These are phyloP conservation scores for Rutstroemia sp. DNA, from an alignment of 2,329 filamentous ascomycete species.

Conservation along the genomic window DNA sequence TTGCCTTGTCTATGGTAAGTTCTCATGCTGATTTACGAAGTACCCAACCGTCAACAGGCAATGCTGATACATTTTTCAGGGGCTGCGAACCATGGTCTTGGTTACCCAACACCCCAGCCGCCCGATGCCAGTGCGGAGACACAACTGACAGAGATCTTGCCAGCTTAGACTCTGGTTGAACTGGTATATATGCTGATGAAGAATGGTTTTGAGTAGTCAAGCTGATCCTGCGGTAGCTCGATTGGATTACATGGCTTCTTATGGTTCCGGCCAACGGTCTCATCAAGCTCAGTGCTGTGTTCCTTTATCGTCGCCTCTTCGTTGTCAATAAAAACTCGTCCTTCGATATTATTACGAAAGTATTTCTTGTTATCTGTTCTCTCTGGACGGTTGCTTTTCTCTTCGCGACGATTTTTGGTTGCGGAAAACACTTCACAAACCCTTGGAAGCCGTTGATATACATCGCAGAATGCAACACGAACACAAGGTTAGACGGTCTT, in stretches of 20 bases:
- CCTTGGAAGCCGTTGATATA: not conserved
- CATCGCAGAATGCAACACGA: not conserved
- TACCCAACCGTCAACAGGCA: not conserved
- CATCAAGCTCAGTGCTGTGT: not conserved
- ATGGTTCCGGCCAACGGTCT: not conserved
- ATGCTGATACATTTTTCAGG: not conserved
- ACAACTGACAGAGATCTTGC: not conserved
- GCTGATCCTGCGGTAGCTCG: not conserved
- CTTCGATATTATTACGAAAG: not conserved
- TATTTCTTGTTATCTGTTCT: not conserved
- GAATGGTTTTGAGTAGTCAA: not conserved
- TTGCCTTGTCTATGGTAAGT: not conserved
- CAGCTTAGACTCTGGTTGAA: not conserved
- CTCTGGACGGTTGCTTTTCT: not conserved
- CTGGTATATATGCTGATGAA: not conserved
- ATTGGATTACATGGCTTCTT: not conserved
- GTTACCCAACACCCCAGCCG: not conserved
- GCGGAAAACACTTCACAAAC: not conserved
- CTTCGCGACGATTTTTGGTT: not conserved
- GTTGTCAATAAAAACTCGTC: not conserved
- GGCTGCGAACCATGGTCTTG: not conserved
- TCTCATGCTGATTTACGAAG: not conserved
- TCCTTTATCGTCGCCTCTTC: not conserved
- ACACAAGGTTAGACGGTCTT: not conserved
- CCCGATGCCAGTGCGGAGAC: not conserved